Base-by-base conservation (phyloP, 1,284 basidiomycete genomes). In the Sanghuangporus sanghuang region DNA sequence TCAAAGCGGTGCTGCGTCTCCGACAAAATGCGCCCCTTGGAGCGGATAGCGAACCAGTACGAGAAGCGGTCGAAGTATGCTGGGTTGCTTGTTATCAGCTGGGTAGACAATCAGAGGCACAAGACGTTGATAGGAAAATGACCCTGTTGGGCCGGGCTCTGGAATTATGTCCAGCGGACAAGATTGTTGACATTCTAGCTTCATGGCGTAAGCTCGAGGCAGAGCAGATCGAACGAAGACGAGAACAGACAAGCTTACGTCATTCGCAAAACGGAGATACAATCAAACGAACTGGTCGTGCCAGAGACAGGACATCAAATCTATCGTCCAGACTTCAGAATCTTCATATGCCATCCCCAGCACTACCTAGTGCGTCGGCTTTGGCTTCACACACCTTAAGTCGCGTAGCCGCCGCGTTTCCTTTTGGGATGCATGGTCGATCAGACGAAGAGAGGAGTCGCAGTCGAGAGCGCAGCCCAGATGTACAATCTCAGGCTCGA, bases 51-150 rank as follows among this genome's bases (percentile, higher is more conserved):
- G 74, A 78, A 11, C 75, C 79, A 65, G 69, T 83, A 32, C 75
- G 79, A 39, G 85, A 90, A 63, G 90, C 90, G 3, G 82, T 81
- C 53, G 89, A 93, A 69, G 87, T 93, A 27, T 92, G 89, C 69
- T 96, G 93, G 93, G 84, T 90, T 21, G 86, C 88, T 2, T 94
- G 91, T 71, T 93, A 87, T 75, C 89, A 92, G 73, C 83, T 97
- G 2, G 95, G 93, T 14, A 83, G 88, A 59, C 89, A 93, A 68
- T 78, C 84, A 14, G 91, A 91, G 69, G 94, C 89, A 69, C 72
- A 80, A 1, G 87, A 94, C 68, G 75, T 84, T 3, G 75, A 80
- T 12, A 84, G 86, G 69, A 92, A 90, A 69, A 77, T 92, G 67
- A 76, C 75, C 1, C 80, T 96, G 1, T 76, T 97, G n/a, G 93